Evolutionary conservation across 768 basidiomycete species (phyloP), one percentile per base, ranked within the genome.

Genomic region (Boletus sp.): DNA sequence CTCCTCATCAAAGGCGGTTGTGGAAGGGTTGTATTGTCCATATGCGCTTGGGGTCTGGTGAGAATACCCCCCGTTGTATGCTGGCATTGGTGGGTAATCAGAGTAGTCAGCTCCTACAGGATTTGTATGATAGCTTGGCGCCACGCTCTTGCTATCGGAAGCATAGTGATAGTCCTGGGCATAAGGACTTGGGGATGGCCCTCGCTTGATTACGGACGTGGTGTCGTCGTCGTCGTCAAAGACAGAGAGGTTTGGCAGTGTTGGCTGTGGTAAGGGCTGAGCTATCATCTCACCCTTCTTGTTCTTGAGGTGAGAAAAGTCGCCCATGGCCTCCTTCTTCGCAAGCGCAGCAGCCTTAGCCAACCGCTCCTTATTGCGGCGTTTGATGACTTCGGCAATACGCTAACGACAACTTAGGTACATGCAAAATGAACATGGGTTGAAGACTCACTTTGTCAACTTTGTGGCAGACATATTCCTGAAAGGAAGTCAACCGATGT

Each of bases 391-490:
- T 68, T 88, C 91, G 56, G 87, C 83, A 64, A 98, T 98, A 60
- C 96, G 94, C 92, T 94, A 58, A 14, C 59, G 65, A 46, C 32
- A 32, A 30, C 39, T 68, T 36, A 64, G 58, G 41, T 46, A 52
- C 58, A 36, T 20, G 52, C 17, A 60, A 54, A n/a, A 54, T n/a
- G 11, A 44, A 5, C 18, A 47, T n/a, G 11, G n/a, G 29, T 15
- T 5, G 37, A 52, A 56, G 32, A 59, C 66, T 54, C 68, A 92
- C 91, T 84, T 98, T 98, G 78, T 99, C 96, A 49, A 98, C 93
- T 74, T 98, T 97, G 78, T 98, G 93, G 71, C 95, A 98, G 73
- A 92, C 92, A 75, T 97, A 98, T 80, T 99, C 96, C 88, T 92
- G 61, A 14, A 45, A 20, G 42, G 12, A 45, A 28, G 45, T 59